phyloP scores from a whole-genome alignment of 345 rosid genomes.

The Lepidium sativum region DNA sequence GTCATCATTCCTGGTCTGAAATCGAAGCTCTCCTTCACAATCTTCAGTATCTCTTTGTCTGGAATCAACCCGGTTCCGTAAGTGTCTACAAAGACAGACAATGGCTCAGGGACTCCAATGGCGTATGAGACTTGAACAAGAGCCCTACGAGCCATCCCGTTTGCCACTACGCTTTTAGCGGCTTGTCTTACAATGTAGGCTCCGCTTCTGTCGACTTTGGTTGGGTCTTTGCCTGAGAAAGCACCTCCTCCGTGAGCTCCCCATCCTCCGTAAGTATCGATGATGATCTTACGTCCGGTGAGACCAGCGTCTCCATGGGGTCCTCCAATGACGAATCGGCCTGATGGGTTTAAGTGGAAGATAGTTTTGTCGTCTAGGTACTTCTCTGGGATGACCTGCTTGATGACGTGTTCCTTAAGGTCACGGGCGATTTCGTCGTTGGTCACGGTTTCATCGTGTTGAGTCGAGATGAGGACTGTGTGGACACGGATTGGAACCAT shows the following conservation, averaged over 20 bases:
- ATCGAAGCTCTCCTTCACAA: constrained; percentile 23
- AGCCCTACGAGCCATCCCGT: constrained; percentile 26
- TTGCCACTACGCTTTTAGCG: constrained; percentile 23
- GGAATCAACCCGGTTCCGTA: constrained; percentile 24
- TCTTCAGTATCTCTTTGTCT: constrained; percentile 28
- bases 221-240: constrained; percentile 28
- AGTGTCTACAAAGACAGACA: constrained; percentile 25
- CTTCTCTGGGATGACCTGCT: constrained; percentile 27
- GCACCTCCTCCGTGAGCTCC: constrained; percentile 32
- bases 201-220: constrained; percentile 31
- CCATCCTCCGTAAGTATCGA: constrained; percentile 28
- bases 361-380: constrained; percentile 30
- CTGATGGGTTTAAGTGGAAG: constrained; percentile 29
- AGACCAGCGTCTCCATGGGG: constrained; percentile 29
- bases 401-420: constrained; percentile 27
- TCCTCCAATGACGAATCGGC: constrained; percentile 25
- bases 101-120: constrained; percentile 29
- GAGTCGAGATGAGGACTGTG: constrained; percentile 25
- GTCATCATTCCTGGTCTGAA: constrained; percentile 32
- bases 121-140: constrained; percentile 27
- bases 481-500: constrained; percentile 29
- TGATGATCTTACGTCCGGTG: constrained; percentile 28
- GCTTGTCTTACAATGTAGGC: constrained; percentile 29
- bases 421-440: constrained; percentile 28
- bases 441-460: constrained; percentile 27